A percentile compares a stretch with the other conserved stretches of the same genome.
Conservation (phyloP, 176 grass and related monocot genomes). For the Carex cristatella region DNA sequence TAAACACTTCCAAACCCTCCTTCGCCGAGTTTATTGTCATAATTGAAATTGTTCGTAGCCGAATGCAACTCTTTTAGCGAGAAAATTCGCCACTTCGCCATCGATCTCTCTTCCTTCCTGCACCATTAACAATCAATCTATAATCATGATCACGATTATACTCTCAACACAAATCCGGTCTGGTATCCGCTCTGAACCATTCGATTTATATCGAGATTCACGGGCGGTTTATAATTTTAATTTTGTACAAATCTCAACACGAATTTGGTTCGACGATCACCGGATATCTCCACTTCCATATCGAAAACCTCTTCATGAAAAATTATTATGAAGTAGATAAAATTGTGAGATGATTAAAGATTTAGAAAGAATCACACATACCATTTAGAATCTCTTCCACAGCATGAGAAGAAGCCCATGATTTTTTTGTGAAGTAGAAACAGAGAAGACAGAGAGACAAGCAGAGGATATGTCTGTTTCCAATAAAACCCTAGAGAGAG, state of each 20-base stretch:
- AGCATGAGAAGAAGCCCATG: slow-evolving; percentile 21
- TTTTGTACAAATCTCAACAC: no score
- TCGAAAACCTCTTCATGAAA: not conserved
- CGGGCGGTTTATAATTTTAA: no score
- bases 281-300: no score
- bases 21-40: slow-evolving; percentile 35
- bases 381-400: slow-evolving; percentile 12
- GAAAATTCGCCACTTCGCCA: slow-evolving; percentile 22
- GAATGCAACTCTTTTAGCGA: slow-evolving; percentile 31
- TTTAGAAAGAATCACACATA: not conserved
- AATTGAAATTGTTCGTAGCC: slow-evolving; percentile 36
- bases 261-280: no score
- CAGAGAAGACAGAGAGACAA: slow-evolving; percentile 8
- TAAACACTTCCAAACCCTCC: slow-evolving; percentile 31
- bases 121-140: not conserved
- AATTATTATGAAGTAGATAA: not conserved
- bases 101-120: slow-evolving; percentile 16
- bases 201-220: no score
- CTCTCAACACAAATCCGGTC: not conserved
- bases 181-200: no score
- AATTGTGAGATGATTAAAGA: not conserved
- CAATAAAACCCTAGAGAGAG: slow-evolving; percentile 12
- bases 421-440: not conserved
- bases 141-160: not conserved
- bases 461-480: slow-evolving; percentile 20